Percentiles rank a stretch among this genome's conserved stretches.
Conservation (phyloP, 768 basidiomycete species). For the Mycena polygramma region DNA sequence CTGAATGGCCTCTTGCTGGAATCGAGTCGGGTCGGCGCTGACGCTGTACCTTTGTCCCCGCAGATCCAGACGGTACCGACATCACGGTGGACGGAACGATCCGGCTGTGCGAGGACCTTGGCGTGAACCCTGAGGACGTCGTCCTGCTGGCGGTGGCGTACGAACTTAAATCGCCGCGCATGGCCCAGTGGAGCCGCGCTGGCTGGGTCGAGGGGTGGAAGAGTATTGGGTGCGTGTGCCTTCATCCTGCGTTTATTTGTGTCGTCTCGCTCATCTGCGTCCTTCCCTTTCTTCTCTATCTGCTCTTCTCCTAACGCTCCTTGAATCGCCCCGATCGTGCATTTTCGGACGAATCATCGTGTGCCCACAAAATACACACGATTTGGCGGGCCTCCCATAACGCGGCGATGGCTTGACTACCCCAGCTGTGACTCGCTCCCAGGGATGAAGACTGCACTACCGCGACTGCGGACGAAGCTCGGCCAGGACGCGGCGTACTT, state of each 20-base stretch:
- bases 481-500: conserved; percentile 79
- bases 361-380: too few species aligned
- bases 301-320: background rate
- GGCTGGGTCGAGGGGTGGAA: conserved; percentile 91
- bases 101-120: conserved; percentile 77
- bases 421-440: conserved; percentile 75
- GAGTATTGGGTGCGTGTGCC: conserved; percentile 66
- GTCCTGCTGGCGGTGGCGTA: conserved; percentile 86
- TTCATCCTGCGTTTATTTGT: conserved; percentile 4
- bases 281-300: background rate
- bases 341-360: too few species aligned
- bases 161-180: conserved; percentile 79
- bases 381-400: background rate
- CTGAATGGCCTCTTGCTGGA: background rate
- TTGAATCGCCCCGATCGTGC: background rate
- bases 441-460: conserved; percentile 70
- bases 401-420: background rate
- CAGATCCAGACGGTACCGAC: conserved; percentile 64
- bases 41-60: too few species aligned
- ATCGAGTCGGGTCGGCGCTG: background rate
- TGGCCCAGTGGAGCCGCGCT: conserved; percentile 78
- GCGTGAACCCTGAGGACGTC: conserved; percentile 82
- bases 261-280: background rate
- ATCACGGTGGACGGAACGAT: conserved; percentile 88
- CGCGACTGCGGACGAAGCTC: conserved; percentile 69